Evolutionary conservation across 768 basidiomycete species (phyloP).

Genomic region (Thelephora aurantiotincta): DNA sequence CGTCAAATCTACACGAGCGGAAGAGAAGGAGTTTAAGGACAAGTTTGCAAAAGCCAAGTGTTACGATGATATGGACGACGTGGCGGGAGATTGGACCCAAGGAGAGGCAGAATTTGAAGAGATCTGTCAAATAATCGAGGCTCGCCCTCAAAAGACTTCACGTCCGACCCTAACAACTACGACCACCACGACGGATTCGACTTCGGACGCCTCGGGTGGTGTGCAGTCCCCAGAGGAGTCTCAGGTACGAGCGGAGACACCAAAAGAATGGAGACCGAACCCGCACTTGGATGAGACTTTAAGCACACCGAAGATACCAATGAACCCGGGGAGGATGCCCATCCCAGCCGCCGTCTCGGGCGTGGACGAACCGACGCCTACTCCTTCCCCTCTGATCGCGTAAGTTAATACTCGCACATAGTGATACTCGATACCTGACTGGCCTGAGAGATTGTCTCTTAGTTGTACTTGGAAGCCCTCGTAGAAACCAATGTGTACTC

Average conservation of each 20-base stretch:
- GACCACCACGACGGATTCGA: too few species aligned
- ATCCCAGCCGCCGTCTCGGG: background rate
- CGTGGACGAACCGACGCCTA: background rate
- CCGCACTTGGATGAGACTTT: background rate
- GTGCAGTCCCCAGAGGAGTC: too few species aligned
- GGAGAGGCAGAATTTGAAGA: constrained; percentile 49
- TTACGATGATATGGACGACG: constrained; percentile 36
- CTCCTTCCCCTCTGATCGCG: background rate
- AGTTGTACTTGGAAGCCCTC: too few species aligned
- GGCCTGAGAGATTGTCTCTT: too few species aligned
- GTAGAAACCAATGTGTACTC: too few species aligned
- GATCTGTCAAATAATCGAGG: constrained; percentile 38
- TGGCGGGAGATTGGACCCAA: constrained; percentile 34
- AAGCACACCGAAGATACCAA: background rate
- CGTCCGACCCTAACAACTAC: too few species aligned
- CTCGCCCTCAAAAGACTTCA: constrained; percentile 11
- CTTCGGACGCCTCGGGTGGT: too few species aligned
- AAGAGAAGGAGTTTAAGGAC: constrained; percentile 41
- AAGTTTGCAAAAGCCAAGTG: constrained; percentile 45
- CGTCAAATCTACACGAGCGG: constrained; percentile 38
- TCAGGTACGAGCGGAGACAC: background rate
- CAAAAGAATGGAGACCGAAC: background rate
- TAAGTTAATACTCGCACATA: background rate
- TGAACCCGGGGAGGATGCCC: background rate
- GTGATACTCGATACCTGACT: too few species aligned